Evolutionary conservation across 495 filamentous ascomycete genomes (phyloP).

Genomic region (Opeltia flavorubescens): DNA sequence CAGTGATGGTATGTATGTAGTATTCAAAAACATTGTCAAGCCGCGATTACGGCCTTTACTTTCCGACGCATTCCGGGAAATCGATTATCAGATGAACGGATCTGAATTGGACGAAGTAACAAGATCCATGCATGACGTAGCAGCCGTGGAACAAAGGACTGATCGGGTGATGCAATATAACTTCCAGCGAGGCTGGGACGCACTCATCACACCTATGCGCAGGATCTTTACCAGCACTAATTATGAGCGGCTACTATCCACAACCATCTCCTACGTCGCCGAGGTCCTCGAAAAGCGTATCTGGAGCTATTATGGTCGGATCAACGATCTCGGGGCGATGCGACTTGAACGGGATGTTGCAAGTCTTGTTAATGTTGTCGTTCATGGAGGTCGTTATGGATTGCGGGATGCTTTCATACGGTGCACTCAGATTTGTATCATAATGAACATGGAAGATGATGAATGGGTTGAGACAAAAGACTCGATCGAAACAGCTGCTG

Average conservation of each 20-base stretch:
- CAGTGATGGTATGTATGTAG: constrained; percentile 63
- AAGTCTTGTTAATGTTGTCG: constrained; percentile 62
- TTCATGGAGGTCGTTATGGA: constrained; percentile 60
- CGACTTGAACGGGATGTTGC: constrained; percentile 79
- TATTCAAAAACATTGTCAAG: constrained; percentile 81
- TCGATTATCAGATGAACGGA: constrained; percentile 55
- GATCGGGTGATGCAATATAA: constrained; percentile 48
- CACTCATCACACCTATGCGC: constrained; percentile 65
- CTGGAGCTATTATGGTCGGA: constrained; percentile 65
- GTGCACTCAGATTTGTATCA: constrained; percentile 71
- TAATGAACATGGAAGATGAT: constrained; percentile 95
- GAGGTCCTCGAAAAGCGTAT: constrained; percentile 79
- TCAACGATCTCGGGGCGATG: constrained; percentile 73
- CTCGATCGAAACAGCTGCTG: constrained; percentile 24
- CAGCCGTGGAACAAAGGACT: constrained; percentile 21
- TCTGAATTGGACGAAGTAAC: constrained; percentile 30
- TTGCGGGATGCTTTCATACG: constrained; percentile 68
- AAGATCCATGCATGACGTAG: constrained; percentile 13
- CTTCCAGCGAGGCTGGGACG: constrained; percentile 74
- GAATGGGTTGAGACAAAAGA: constrained; percentile 73
- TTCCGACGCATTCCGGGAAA: constrained; percentile 78
- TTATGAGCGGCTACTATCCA: constrained; percentile 55
- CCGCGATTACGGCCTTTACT: constrained; percentile 74
- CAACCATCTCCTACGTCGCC: constrained; percentile 58
- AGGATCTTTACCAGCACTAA: constrained; percentile 66